phyloP scores from a whole-genome alignment of 2,329 filamentous ascomycete genomes.

The Metarhizium sp. region DNA sequence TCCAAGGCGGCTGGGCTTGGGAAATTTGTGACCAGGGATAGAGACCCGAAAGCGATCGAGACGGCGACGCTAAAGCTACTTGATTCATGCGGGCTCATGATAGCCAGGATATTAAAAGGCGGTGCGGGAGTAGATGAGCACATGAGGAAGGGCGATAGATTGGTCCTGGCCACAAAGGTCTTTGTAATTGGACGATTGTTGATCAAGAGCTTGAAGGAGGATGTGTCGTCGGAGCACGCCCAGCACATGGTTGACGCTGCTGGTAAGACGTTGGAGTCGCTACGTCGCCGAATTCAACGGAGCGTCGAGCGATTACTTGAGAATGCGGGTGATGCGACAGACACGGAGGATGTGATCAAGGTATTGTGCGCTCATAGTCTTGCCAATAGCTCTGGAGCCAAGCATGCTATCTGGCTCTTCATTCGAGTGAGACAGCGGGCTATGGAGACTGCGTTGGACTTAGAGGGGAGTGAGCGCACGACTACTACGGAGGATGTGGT shows the following conservation, averaged over 20 bases:
- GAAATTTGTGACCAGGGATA: constrained; percentile 28
- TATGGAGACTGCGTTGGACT: constrained; percentile 53
- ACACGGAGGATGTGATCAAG: constrained; percentile 52
- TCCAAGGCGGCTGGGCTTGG: constrained; percentile 52
- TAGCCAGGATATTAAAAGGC: constrained; percentile 38
- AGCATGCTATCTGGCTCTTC: constrained; percentile 72
- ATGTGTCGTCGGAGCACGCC: constrained; percentile 21
- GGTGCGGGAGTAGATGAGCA: constrained; percentile 19
- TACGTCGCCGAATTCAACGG: constrained; percentile 55
- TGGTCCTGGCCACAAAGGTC: constrained; percentile 57
- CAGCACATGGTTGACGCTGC: constrained; percentile 44
- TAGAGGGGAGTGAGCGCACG: constrained; percentile 31
- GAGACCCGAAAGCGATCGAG: constrained; percentile 17
- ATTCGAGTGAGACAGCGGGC: constrained; percentile 62
- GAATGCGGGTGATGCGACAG: constrained; percentile 43
- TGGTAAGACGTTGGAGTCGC: constrained; percentile 50
- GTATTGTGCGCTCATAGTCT: constrained; percentile 76
- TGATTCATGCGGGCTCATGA: constrained; percentile 40
- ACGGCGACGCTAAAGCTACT: constrained; percentile 40
- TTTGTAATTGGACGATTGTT: constrained; percentile 68
- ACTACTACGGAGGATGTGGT: constrained; percentile 42
- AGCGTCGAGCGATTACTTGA: constrained; percentile 62
- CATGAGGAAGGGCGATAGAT: constrained; percentile 34
- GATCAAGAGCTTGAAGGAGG: constrained; percentile 59
- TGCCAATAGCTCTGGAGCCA: constrained; percentile 67